Evolutionary conservation across 129 eudicot species (phyloP), one percentile per base, ranked within the genome.

Genomic region (Helichrysum umbraculigerum): DNA sequence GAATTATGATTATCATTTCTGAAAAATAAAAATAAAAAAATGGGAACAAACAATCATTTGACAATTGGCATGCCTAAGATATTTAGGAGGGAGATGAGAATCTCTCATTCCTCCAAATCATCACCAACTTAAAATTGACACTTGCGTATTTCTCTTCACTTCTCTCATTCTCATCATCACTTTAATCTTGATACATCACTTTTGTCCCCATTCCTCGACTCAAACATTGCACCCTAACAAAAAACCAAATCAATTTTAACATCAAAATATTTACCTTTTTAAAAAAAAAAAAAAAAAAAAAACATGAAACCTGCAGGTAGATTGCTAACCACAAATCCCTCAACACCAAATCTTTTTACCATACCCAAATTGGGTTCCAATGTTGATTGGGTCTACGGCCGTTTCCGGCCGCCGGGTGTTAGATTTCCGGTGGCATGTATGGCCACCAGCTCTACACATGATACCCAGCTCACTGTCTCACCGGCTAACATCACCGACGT

Each of bases 221-320:
- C 66, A 21, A 28, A 22, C 29, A 25, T 30, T 25, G 25, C 81
- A 65, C 30, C n/a, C 71, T 47, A 0, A 47, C 54, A 47, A 70
- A 54, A 62, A 35, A 37, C 78, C 78, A 66, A 29, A 19, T 79
- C 78, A 72, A 14, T 54, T 17, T 44, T 6, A 19, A n/a, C 51
- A 29, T 28, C 16, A 7, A 62, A 12, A 29, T 65, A 9, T 4
- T 16, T 30, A 17, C 32, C 30, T 64, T 33, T 28, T 7, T 65
- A 25, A 25, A 25, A 25, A 25, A 0, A 25, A 0, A 25, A 25
- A 25, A 25, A 25, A 25, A 25, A 25, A 25, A 25, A 25, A 35
- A 66, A 0, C 74, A 88, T 88, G 92, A 88, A 83, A 57, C 82
- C 75, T 37, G n/a, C n/a, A n/a, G 28, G 77, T 28, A 78, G 83